Conservation (phyloP, 768 basidiomycete species). For the Psilocybe azurescens region DNA sequence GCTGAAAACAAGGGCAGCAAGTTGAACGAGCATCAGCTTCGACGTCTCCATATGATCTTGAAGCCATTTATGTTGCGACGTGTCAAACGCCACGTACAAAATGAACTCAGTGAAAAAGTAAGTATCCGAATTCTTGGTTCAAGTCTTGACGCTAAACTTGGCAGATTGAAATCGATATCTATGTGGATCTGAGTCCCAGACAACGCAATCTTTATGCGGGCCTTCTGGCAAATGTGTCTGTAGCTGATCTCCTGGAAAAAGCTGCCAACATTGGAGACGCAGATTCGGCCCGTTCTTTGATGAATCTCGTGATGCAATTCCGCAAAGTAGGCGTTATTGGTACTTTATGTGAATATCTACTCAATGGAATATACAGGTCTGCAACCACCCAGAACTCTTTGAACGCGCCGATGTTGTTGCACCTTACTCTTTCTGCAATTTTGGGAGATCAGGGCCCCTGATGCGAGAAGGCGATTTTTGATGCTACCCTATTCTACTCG, state of each 20-base stretch:
- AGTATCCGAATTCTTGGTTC: not conserved
- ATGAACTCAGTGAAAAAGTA: constrained; percentile 98
- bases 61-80: constrained; percentile 99
- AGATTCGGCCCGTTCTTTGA: constrained; percentile 90
- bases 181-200: constrained; percentile 91
- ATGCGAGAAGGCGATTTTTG: constrained; percentile 88
- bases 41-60: constrained; percentile 96
- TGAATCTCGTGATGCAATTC: constrained; percentile 99
- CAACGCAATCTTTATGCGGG: constrained; percentile 91
- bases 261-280: constrained; percentile 91
- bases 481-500: constrained; percentile 84
- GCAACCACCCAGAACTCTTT: constrained; percentile 98
- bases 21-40: constrained; percentile 93
- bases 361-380: constrained; percentile 59
- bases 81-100: constrained; percentile 98
- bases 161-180: constrained; percentile 97
- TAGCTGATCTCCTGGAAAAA: constrained; percentile 92
- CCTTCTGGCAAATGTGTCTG: constrained; percentile 90
- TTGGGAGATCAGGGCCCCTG: constrained; percentile 82
- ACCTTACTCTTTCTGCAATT: constrained; percentile 88
- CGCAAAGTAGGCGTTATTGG: constrained; percentile 69
- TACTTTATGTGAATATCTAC: not conserved
- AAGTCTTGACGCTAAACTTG: not conserved
- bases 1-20: constrained; percentile 89
- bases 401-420: constrained; percentile 96